Evolutionary conservation across 305 asterid species (phyloP).

Genomic region (Fraxinus sp.): DNA sequence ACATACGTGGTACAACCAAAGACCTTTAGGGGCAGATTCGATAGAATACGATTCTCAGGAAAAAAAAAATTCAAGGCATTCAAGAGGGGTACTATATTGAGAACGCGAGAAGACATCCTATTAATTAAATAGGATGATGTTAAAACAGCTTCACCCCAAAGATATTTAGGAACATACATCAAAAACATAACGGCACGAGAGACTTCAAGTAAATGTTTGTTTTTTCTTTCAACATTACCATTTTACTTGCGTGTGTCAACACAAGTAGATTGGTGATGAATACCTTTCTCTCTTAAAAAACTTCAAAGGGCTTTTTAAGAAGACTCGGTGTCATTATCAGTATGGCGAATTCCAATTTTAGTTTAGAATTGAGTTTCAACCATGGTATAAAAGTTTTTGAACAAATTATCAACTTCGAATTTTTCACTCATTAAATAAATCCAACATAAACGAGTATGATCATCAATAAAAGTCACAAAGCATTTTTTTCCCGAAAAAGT

Average conservation of each 20-base stretch:
- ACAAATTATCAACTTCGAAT: neutral
- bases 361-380: neutral
- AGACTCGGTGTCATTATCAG: neutral
- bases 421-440: neutral
- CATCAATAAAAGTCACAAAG: neutral
- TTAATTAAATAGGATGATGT: slow-evolving; percentile 1
- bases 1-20: neutral
- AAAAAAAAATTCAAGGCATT: neutral
- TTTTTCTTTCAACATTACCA: neutral
- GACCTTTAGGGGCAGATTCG: neutral
- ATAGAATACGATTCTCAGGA: neutral
- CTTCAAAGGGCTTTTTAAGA: neutral
- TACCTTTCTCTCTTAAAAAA: neutral
- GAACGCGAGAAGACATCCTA: neutral
- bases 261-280: neutral
- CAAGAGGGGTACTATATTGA: neutral
- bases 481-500: neutral
- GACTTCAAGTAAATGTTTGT: slow-evolving; percentile 15
- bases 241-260: neutral
- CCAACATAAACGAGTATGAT: neutral
- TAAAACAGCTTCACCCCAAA: neutral
- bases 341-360: neutral
- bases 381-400: neutral
- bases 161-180: slow-evolving; percentile 1
- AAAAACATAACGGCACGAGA: slow-evolving; percentile 10